Base-by-base conservation (phyloP, 2,329 filamentous ascomycete genomes). In the Trichoderma afroharzianum region DNA sequence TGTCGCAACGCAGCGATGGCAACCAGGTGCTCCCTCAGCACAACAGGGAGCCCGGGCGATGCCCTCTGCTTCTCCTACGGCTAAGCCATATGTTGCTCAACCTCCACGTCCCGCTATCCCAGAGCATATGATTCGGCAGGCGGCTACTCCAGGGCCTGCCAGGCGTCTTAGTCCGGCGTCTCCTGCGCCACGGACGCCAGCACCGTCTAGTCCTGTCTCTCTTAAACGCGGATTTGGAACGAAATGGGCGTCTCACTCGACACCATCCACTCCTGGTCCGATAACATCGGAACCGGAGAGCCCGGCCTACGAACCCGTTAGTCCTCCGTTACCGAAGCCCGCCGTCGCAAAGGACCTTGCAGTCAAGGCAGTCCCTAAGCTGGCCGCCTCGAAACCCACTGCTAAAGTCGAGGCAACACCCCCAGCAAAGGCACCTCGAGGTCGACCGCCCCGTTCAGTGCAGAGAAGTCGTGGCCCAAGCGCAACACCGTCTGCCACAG, bases 221-320 rank as follows among this genome's bases (percentile, higher is more conserved):
- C 71, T 82, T 28, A 77, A 76, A 1, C 77, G 79, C 58, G 81
- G 81, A 0, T 81, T 83, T 71, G 88, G 87, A 58, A 91, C 89
- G 0, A 87, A 86, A 76, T 91, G 89, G 89, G 87, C 83, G 3
- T 81, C 86, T 18, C 84, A 82, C 6, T 85, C 87, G 7, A 89
- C 88, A 1, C 86, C 88, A 4, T 88, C 88, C 5, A 91, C 89
- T 1, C 89, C 89, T 2, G 78, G 80, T 21, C 82, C 80, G 11
- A 74, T 79, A 12, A 72, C 75, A 30, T 75, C 72, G 21, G 83
- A 85, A 61, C 78, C 83, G 18, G 82, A 83, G 39, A 88, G 87
- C 71, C 89, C 89, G 3, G 83, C 84, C 4, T 85, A 82, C 71
- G 89, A 91, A 74, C 88, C 88, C 0, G 81, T 90, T 4, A 91